These are phyloP conservation scores for Sphaerobolus stellatus DNA, from an alignment of 1,284 basidiomycete genomes.

Conservation along the genomic window DNA sequence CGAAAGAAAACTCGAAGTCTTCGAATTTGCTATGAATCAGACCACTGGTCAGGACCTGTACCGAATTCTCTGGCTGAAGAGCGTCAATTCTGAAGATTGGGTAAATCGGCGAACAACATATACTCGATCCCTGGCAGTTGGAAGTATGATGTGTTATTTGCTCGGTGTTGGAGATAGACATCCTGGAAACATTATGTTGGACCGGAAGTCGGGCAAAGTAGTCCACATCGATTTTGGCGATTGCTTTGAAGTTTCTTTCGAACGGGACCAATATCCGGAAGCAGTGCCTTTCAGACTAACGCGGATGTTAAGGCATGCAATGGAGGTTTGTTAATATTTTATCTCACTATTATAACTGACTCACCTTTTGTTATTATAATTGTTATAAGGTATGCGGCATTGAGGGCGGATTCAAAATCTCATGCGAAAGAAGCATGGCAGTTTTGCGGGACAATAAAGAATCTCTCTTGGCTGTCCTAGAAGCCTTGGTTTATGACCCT, in stretches of 20 bases:
- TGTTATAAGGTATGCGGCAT: slow-evolving; percentile 48
- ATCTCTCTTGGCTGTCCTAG: slow-evolving; percentile 59
- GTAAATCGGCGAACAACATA: slow-evolving; percentile 60
- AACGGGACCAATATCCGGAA: slow-evolving; percentile 61
- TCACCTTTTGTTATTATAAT: neutral
- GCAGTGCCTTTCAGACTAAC: slow-evolving; percentile 68
- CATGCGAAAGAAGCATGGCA: slow-evolving; percentile 59
- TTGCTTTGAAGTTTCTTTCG: slow-evolving; percentile 47
- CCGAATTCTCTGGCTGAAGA: slow-evolving; percentile 61
- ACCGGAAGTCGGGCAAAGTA: slow-evolving; percentile 57
- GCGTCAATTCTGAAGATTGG: slow-evolving; percentile 62
- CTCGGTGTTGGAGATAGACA: slow-evolving; percentile 64
- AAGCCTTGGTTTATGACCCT: slow-evolving; percentile 46
- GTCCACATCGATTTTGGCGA: slow-evolving; percentile 63
- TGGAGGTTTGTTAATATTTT: slow-evolving; percentile 47
- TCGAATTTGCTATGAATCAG: slow-evolving; percentile 64
- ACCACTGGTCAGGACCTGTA: slow-evolving; percentile 67
- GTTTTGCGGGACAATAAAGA: slow-evolving; percentile 62
- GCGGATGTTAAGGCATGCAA: slow-evolving; percentile 62
- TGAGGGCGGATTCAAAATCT: slow-evolving; percentile 58
- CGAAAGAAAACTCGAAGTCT: slow-evolving; percentile 63
- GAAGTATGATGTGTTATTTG: slow-evolving; percentile 58
- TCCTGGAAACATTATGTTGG: slow-evolving; percentile 59
- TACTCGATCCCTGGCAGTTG: slow-evolving; percentile 55
- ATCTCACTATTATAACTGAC: neutral